Conservation (phyloP, 1,139 yeast genomes). For the Yamadazyma pseudoaaseri region DNA sequence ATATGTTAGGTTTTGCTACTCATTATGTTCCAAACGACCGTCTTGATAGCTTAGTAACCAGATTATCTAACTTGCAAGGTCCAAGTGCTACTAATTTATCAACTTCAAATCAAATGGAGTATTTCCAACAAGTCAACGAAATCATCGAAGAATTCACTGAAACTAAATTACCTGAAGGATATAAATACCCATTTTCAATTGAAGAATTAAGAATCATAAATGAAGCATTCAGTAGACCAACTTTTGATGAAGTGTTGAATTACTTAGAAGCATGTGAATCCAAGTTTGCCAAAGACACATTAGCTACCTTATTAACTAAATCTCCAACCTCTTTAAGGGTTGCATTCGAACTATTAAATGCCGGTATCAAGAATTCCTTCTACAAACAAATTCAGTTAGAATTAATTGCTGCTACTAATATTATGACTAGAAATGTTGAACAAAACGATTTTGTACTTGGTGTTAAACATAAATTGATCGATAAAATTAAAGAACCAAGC, state of each 20-base stretch:
- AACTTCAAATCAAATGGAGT: conserved; percentile 33
- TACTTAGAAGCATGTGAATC: conserved; percentile 55
- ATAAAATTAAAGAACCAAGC: conserved; percentile 54
- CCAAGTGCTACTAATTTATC: conserved; percentile 29
- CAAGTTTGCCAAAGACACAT: conserved; percentile 64
- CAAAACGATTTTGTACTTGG: conserved; percentile 70
- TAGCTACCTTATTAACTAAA: conserved; percentile 54
- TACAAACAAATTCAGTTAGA: conserved; percentile 71
- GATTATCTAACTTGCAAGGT: conserved; percentile 61
- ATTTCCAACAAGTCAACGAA: conserved; percentile 61
- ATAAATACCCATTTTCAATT: conserved; percentile 56
- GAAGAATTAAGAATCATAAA: conserved; percentile 67
- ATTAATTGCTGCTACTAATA: conserved; percentile 72
- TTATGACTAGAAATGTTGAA: conserved; percentile 58
- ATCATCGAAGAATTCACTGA: conserved; percentile 76
- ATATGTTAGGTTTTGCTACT: conserved; percentile 83
- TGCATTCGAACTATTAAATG: conserved; percentile 66
- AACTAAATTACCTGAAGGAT: conserved; percentile 63
- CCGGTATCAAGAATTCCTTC: conserved; percentile 59
- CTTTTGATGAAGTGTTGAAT: conserved; percentile 62
- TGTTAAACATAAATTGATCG: conserved; percentile 67
- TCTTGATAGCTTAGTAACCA: conserved; percentile 57
- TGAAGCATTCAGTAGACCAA: conserved; percentile 56
- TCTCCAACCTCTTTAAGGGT: conserved; percentile 82
- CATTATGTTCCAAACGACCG: conserved; percentile 76